Base-by-base conservation (phyloP, 139 green algal species). In the Pycnococcus provasolii region DNA sequence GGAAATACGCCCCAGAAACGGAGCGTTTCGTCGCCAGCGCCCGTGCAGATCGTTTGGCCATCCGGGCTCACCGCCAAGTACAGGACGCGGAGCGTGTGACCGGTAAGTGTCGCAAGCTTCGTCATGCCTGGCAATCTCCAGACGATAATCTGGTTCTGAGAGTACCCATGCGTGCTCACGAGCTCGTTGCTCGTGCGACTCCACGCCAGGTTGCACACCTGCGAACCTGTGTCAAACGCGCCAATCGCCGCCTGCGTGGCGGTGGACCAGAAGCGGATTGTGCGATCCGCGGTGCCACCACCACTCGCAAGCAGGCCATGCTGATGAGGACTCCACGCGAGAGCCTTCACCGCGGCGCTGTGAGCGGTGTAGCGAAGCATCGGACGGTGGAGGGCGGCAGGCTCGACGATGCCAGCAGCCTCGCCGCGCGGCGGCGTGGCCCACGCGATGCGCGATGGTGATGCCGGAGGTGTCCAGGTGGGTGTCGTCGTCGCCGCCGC, bases 201-300 rank as follows among this genome's bases (percentile, higher is more conserved):
- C 91, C 91, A 97, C 3, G 83, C 80, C 42, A 97, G 79, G 81
- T 97, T 97, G 83, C 91, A 97, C 37, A 97, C 91, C 45, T 71
- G 65, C 3, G 53, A 88, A 51, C 89, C 91, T 42, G 92, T 97
- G 80, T 97, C 92, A 3, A 97, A 81, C 62, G 58, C 83, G 57
- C 81, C 85, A 54, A 97, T 53, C 0, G 77, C 52, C 4, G 73
- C 74, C 47, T 80, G 81, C 6, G 81, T 95, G 52, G 78, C 77
- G 2, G 91, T 96, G 81, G 94, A 97, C 90, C 91, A 98, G 69
- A 98, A 96, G 41, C 86, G 84, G 45, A 98, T 95, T 81, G 83
- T 93, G 55, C 90, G 75, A 77, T 98, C 92, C 3, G 91, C 92
- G 3, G 92, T 96, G 64, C 92, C 92, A n/a, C 91, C 92, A 1